Conservation (phyloP, 345 rosid genomes). For the Salix koriyanagi region DNA sequence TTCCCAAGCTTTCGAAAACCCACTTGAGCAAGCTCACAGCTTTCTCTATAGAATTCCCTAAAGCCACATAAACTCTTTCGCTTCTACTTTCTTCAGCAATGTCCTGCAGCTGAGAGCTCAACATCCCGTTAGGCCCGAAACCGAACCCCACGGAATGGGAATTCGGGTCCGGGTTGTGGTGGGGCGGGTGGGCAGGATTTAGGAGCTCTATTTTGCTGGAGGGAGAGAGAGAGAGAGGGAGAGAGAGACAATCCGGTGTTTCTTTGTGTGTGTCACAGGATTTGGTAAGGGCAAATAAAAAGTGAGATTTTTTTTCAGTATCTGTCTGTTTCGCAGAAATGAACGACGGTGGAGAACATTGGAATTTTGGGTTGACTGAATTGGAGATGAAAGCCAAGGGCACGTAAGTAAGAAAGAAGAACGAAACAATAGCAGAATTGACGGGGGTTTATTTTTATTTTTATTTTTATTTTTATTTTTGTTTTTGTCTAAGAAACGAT, state of each 20-base stretch:
- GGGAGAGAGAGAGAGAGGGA: neutral
- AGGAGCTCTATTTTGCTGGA: constrained; percentile 35
- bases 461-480: too few relatives aligned
- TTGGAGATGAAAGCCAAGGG: neutral
- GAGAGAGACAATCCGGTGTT: neutral
- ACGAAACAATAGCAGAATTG: neutral
- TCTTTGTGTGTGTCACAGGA: neutral
- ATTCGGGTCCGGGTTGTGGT: constrained; percentile 11
- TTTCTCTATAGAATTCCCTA: constrained; percentile 51
- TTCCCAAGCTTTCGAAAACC: constrained; percentile 36
- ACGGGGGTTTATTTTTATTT: too few relatives aligned
- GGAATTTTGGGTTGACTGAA: neutral
- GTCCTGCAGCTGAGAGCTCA: constrained; percentile 20
- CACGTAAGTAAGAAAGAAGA: neutral
- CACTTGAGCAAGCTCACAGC: constrained; percentile 45
- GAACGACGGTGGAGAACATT: neutral
- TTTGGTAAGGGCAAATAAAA: neutral
- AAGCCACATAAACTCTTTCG: constrained; percentile 55
- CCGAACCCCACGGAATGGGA: constrained; percentile 14
- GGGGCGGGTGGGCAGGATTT: constrained; percentile 24
- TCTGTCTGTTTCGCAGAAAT: neutral
- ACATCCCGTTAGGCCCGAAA: constrained; percentile 2
- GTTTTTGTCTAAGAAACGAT: too few relatives aligned
- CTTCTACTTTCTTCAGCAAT: constrained; percentile 26
- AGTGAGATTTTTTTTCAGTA: neutral